Base-by-base conservation (phyloP, 257 asterid genomes). In the Capsicum pubescens region DNA sequence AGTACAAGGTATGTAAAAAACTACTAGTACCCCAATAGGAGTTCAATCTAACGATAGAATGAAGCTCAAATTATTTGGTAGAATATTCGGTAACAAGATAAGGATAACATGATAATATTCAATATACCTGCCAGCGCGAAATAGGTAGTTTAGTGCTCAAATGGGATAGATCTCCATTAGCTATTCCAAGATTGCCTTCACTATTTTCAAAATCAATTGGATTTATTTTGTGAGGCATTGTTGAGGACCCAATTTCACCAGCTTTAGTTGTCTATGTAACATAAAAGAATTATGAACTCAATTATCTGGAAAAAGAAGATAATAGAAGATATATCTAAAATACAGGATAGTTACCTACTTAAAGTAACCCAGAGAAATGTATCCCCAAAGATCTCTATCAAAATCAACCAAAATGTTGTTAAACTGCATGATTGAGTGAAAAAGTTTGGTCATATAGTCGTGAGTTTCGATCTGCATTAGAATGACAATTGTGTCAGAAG, bases 201-300 rank as follows among this genome's bases (percentile, higher is more conserved):
- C 98, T 93, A 85, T 95, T 94, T 87, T 95, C 99, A 83, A 95
- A 95, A 87, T 95, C 97, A 42, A 93, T 95, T 46, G 99, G 98
- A 86, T 95, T 95, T 54, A 95, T 97, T 89, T 95, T 93, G 91
- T 95, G 98, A 60, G 98, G 99, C 99, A 95, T 95, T 13, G 99
- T 95, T 2, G 98, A 95, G 58, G 98, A 94, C 67, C 98, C 99
- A 78, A 95, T 89, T 91, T 94, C 98, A 60, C 97, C 97, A 81
- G 94, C 95, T 90, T 92, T 95, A 57, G 97, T 95, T 86, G 82
- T 93, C 99, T 95, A 94, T 71, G 69, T 77, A 88, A 70, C 71
- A 21, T 64, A n/a, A 76, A 52, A 68, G 19, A 76, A n/a, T 32
- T 16, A 79, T 46, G 32, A 54, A 36, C 59, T 63, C 39, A 52